A percentile compares a stretch with the other conserved stretches of the same genome.
Evolutionary conservation across 345 rosid genomes (phyloP).

Genomic region (Gossypium arboreum): DNA sequence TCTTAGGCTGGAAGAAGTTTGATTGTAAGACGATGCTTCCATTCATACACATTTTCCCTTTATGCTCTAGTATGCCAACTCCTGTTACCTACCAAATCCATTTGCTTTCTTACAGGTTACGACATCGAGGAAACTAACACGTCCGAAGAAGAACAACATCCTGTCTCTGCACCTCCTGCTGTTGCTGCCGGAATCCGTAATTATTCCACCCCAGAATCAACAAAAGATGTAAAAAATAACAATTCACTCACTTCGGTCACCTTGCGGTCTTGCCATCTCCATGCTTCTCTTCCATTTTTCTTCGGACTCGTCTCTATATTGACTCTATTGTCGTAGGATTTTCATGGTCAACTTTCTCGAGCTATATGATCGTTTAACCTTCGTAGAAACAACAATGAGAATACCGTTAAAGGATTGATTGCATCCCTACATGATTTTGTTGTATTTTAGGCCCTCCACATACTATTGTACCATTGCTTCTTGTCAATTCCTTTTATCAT

Average conservation of each 20-base stretch:
- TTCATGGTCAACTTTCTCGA: constrained; percentile 2
- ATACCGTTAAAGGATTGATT: not conserved
- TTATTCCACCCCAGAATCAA: constrained; percentile 31
- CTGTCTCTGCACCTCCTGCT: constrained; percentile 54
- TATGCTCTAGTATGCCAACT: not conserved
- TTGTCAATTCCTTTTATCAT: not conserved
- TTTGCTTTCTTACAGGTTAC: constrained; percentile 45
- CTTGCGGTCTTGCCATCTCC: constrained; percentile 17
- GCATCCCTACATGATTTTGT: too few species aligned
- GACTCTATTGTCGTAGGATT: constrained; percentile 24
- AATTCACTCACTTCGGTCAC: constrained; percentile 35
- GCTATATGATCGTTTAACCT: not conserved
- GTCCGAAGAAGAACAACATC: constrained; percentile 33
- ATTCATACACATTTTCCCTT: not conserved
- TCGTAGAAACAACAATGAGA: constrained; percentile 6
- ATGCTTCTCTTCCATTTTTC: constrained; percentile 9
- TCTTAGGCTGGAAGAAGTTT: constrained; percentile 79
- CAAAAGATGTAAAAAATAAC: constrained; percentile 26
- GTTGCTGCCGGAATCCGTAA: constrained; percentile 55
- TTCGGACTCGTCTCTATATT: constrained; percentile 15
- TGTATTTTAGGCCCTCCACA: not conserved
- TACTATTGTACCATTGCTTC: not conserved
- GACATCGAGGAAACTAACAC: constrained; percentile 42
- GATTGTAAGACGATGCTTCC: constrained; percentile 45
- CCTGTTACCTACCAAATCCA: not conserved